phyloP scores from a whole-genome alignment of 2,329 filamentous ascomycete genomes.

The Aspergillus ochraceus region DNA sequence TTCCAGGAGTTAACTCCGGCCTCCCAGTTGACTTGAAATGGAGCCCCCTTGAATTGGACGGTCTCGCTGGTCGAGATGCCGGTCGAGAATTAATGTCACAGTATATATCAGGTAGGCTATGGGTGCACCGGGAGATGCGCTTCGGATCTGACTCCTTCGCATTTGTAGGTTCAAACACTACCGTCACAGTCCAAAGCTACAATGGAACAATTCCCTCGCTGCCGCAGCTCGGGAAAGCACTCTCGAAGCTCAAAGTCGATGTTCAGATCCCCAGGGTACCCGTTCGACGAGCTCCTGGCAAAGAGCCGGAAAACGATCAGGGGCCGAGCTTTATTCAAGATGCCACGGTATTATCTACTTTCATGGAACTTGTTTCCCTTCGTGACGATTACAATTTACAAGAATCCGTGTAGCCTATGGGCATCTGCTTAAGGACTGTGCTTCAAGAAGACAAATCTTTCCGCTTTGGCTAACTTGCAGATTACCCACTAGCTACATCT shows the following conservation, averaged over 20 bases:
- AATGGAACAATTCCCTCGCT: constrained; percentile 70
- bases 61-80: constrained; percentile 58
- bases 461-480: constrained; percentile 14
- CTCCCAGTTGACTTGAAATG: constrained; percentile 69
- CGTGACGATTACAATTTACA: constrained; percentile 6
- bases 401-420: constrained; percentile 9
- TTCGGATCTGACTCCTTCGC: constrained; percentile 8
- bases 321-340: constrained; percentile 74
- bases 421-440: neutral
- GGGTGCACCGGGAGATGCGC: neutral
- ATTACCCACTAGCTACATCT: constrained; percentile 62
- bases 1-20: constrained; percentile 70
- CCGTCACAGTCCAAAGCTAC: constrained; percentile 71
- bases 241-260: constrained; percentile 71
- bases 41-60: constrained; percentile 67
- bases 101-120: constrained; percentile 71
- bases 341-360: constrained; percentile 58
- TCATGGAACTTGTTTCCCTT: constrained; percentile 19
- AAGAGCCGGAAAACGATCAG: constrained; percentile 42
- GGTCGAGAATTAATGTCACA: constrained; percentile 76
- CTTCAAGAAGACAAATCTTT: constrained; percentile 27
- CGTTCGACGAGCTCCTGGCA: constrained; percentile 52
- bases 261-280: constrained; percentile 69
- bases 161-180: constrained; percentile 70
- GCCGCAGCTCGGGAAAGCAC: constrained; percentile 68